A percentile compares a stretch with the other conserved stretches of the same genome.
phyloP scores from a whole-genome alignment of 2,329 filamentous ascomycete species.

The Fusarium irregulare region DNA sequence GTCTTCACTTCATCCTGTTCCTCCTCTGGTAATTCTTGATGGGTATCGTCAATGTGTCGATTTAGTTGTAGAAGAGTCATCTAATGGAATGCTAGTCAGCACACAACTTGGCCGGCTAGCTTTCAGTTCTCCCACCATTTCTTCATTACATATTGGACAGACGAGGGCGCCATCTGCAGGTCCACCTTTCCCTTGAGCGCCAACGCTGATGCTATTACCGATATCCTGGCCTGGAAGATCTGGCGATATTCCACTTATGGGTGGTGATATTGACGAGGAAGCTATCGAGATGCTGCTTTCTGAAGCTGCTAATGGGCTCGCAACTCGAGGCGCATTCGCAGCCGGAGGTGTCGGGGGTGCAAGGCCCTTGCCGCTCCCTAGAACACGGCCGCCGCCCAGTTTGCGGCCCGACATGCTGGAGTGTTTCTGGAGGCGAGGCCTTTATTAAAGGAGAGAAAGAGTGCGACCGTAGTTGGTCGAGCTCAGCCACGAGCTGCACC shows the following conservation, averaged over 20 bases:
- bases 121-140: constrained; percentile 77
- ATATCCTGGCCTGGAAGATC: constrained; percentile 78
- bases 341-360: constrained; percentile 67
- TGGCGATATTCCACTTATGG: constrained; percentile 70
- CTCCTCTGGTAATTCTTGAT: constrained; percentile 88
- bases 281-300: constrained; percentile 82
- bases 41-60: constrained; percentile 83
- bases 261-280: constrained; percentile 75
- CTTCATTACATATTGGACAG: constrained; percentile 98
- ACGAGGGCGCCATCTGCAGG: constrained; percentile 70
- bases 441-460: constrained; percentile 10
- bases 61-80: constrained; percentile 94
- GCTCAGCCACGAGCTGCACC: constrained; percentile 50
- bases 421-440: neutral
- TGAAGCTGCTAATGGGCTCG: constrained; percentile 65
- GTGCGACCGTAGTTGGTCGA: constrained; percentile 52
- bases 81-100: constrained; percentile 55
- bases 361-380: constrained; percentile 87
- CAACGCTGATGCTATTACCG: constrained; percentile 80
- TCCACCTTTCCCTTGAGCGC: constrained; percentile 64
- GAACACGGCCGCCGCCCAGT: constrained; percentile 90
- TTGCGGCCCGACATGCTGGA: constrained; percentile 81
- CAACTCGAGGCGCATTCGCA: constrained; percentile 57
- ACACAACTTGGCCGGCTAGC: neutral
- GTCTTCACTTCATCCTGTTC: constrained; percentile 96